Conservation (phyloP, 2,329 filamentous ascomycete species). For the Aspergillus ustus region DNA sequence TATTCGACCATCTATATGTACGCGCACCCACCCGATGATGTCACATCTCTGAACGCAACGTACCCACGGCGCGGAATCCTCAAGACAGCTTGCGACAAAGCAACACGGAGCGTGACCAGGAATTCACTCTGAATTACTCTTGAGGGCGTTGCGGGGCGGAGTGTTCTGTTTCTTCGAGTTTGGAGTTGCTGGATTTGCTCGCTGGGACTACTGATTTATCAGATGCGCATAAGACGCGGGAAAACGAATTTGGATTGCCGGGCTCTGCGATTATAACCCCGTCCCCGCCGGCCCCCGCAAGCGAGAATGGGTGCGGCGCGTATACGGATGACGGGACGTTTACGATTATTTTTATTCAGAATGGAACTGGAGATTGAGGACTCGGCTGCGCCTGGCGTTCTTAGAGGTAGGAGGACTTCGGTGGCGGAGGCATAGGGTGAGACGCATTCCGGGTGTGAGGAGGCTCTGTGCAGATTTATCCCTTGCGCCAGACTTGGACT, state of each 20-base stretch:
- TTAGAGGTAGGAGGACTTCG: neutral
- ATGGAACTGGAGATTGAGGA: neutral
- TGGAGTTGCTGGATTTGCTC: neutral
- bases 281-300: neutral
- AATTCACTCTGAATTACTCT: conserved; percentile 1
- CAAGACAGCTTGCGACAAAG: neutral
- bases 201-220: neutral
- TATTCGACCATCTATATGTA: neutral
- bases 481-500: neutral
- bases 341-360: neutral
- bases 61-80: conserved; percentile 1
- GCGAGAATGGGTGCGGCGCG: neutral
- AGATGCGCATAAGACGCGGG: neutral
- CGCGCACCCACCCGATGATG: neutral
- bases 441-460: neutral
- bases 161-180: neutral
- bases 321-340: conserved; percentile 3
- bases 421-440: neutral
- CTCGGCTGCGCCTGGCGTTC: neutral
- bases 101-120: neutral
- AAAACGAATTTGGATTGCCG: neutral
- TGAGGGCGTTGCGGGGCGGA: neutral
- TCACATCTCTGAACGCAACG: neutral
- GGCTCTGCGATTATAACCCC: neutral
- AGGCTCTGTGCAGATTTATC: neutral